phyloP scores from a whole-genome alignment of 2,329 filamentous ascomycete genomes.

The Alternaria viburni region DNA sequence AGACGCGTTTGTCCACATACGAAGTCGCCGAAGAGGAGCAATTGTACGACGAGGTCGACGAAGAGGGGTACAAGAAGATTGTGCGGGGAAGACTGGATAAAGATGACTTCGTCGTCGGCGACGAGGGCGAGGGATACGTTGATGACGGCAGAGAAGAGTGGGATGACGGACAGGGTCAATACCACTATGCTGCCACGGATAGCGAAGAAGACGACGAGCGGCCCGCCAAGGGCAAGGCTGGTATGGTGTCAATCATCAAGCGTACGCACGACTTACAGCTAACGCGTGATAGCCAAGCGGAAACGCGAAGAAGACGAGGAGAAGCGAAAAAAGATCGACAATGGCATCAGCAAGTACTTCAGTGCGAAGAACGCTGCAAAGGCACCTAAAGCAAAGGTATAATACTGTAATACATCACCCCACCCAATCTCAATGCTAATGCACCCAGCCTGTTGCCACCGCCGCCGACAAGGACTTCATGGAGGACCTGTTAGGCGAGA shows the following conservation, averaged over 20 bases:
- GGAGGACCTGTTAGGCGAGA: conserved; percentile 80
- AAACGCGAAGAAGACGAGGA: conserved; percentile 87
- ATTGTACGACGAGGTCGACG: conserved; percentile 95
- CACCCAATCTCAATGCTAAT: conserved; percentile 23
- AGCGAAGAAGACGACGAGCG: conserved; percentile 78
- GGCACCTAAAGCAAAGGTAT: conserved; percentile 81
- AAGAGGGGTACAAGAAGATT: conserved; percentile 96
- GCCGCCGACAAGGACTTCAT: conserved; percentile 91
- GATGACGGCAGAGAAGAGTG: conserved; percentile 85
- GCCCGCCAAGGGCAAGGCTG: conserved; percentile 64
- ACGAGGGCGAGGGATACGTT: conserved; percentile 95
- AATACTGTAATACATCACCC: conserved; percentile 8
- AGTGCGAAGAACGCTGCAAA: conserved; percentile 70
- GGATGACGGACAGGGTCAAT: conserved; percentile 74
- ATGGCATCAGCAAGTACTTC: conserved; percentile 94
- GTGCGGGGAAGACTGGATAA: conserved; percentile 86
- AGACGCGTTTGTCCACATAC: conserved; percentile 88
- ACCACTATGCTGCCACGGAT: conserved; percentile 65
- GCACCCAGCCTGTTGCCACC: conserved; percentile 70
- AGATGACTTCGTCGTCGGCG: conserved; percentile 98
- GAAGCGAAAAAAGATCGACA: conserved; percentile 84
- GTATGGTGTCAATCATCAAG: conserved; percentile 42
- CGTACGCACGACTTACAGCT: conserved; percentile 14
- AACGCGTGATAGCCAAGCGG: conserved; percentile 70
- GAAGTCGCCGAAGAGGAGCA: conserved; percentile 82